Percentiles rank a stretch among this genome's conserved stretches.
Evolutionary conservation across 1,284 basidiomycete genomes (phyloP).

Genomic region (Cutaneotrichosporon curvatum): DNA sequence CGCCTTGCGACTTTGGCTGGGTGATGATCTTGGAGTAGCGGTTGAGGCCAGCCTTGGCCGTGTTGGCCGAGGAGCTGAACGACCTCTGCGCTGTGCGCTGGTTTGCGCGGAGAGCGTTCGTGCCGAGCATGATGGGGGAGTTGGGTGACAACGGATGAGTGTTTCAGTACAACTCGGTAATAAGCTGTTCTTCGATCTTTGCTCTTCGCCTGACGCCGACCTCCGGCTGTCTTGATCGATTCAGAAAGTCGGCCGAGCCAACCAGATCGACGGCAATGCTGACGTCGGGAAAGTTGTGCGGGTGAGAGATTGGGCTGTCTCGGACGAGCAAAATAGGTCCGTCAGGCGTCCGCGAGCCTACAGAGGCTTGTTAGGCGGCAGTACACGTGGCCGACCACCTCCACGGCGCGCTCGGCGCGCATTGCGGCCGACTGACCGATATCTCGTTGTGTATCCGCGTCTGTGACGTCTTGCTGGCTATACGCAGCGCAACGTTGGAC

Average conservation of each 20-base stretch:
- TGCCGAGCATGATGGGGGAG: slow-evolving; percentile 11
- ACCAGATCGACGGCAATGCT: neutral
- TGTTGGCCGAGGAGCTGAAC: slow-evolving; percentile 9
- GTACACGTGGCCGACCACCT: too few relatives aligned
- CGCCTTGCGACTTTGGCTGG: slow-evolving; percentile 84
- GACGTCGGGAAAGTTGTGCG: too few relatives aligned
- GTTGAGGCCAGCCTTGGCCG: slow-evolving; percentile 50
- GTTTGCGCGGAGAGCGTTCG: slow-evolving; percentile 17
- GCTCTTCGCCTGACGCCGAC: neutral
- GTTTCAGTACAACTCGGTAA: neutral
- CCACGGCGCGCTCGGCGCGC: too few relatives aligned
- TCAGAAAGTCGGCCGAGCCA: neutral
- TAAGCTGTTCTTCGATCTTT: neutral
- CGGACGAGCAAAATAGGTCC: too few relatives aligned
- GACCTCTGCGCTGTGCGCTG: slow-evolving; percentile 11
- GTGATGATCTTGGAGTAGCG: slow-evolving; percentile 76
- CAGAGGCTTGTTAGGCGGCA: too few relatives aligned
- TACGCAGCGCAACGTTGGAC: too few relatives aligned
- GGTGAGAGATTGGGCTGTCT: too few relatives aligned
- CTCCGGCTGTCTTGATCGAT: neutral
- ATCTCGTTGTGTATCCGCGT: too few relatives aligned
- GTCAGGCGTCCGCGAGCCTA: too few relatives aligned
- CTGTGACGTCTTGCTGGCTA: too few relatives aligned
- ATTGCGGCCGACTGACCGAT: too few relatives aligned
- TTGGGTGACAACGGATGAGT: too few relatives aligned